Percentiles rank a stretch among this genome's conserved stretches.
phyloP scores from a whole-genome alignment of 2,329 filamentous ascomycete genomes.

The Paraphaeosphaeria minitans region DNA sequence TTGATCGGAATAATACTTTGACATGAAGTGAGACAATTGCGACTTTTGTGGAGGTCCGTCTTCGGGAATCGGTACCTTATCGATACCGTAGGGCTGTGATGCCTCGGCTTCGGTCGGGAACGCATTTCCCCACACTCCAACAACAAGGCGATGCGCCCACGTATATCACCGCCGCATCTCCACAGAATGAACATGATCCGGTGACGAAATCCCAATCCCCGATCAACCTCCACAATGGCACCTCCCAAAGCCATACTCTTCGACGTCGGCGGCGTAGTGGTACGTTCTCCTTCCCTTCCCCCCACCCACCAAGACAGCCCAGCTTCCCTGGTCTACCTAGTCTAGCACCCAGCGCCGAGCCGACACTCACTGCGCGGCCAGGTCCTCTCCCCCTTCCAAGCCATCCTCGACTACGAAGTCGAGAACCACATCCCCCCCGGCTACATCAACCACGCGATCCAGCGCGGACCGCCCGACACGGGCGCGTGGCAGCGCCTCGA shows the following conservation, averaged over 20 bases:
- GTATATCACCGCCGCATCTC: neutral
- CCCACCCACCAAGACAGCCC: conserved; percentile 10
- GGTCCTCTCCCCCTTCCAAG: conserved; percentile 91
- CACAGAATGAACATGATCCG: conserved; percentile 1
- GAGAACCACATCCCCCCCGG: conserved; percentile 77
- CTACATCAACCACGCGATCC: conserved; percentile 92
- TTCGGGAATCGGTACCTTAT: conserved; percentile 1
- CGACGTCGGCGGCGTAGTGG: conserved; percentile 95
- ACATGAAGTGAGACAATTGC: neutral
- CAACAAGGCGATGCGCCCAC: conserved; percentile 3
- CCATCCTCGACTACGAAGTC: conserved; percentile 88
- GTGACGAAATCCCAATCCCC: neutral
- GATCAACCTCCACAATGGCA: conserved; percentile 4
- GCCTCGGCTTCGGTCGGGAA: conserved; percentile 17
- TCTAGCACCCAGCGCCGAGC: conserved; percentile 5
- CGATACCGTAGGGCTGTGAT: conserved; percentile 6
- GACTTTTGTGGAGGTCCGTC: neutral
- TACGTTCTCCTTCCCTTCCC: conserved; percentile 31
- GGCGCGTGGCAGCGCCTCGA: conserved; percentile 91
- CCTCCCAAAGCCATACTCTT: conserved; percentile 64
- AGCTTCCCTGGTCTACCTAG: neutral
- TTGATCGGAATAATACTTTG: neutral
- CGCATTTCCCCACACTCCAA: conserved; percentile 4
- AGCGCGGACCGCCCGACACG: conserved; percentile 69
- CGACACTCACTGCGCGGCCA: conserved; percentile 44